Conservation (phyloP, 768 basidiomycete genomes). For the Auricularia cornea region DNA sequence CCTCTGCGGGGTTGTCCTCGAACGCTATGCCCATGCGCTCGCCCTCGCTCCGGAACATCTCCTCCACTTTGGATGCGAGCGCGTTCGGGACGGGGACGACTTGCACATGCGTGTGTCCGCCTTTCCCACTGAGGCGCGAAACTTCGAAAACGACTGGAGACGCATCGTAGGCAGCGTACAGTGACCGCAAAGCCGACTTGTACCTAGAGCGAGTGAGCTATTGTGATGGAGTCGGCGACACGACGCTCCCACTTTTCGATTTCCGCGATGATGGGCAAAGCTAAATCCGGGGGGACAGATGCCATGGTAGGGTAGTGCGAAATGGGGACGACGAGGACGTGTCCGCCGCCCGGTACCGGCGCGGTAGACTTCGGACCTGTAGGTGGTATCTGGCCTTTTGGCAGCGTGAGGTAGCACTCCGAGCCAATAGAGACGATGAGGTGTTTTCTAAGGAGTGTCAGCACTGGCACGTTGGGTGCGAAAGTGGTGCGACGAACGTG, state of each 20-base stretch:
- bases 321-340: conserved; percentile 89
- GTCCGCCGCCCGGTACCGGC: conserved; percentile 87
- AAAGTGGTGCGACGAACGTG: conserved; percentile 43
- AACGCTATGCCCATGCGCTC: conserved; percentile 60
- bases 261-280: conserved; percentile 68
- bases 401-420: conserved; percentile 93
- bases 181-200: conserved; percentile 61
- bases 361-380: conserved; percentile 42
- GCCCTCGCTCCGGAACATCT: conserved; percentile 67
- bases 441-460: conserved; percentile 58
- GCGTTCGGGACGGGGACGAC: conserved; percentile 67
- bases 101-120: conserved; percentile 93
- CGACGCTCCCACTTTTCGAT: conserved; percentile 50
- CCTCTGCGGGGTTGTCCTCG: conserved; percentile 58
- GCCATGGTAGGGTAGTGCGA: conserved; percentile 85
- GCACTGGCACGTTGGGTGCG: neutral
- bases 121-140: conserved; percentile 70
- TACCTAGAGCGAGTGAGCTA: conserved; percentile 52
- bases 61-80: conserved; percentile 55
- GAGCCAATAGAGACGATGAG: conserved; percentile 88
- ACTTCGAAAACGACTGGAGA: conserved; percentile 82
- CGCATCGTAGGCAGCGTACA: conserved; percentile 63
- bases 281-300: conserved; percentile 72
- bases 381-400: conserved; percentile 90
- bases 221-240: neutral